Conservation (phyloP, 495 filamentous ascomycete genomes). For the Podospora comata region DNA sequence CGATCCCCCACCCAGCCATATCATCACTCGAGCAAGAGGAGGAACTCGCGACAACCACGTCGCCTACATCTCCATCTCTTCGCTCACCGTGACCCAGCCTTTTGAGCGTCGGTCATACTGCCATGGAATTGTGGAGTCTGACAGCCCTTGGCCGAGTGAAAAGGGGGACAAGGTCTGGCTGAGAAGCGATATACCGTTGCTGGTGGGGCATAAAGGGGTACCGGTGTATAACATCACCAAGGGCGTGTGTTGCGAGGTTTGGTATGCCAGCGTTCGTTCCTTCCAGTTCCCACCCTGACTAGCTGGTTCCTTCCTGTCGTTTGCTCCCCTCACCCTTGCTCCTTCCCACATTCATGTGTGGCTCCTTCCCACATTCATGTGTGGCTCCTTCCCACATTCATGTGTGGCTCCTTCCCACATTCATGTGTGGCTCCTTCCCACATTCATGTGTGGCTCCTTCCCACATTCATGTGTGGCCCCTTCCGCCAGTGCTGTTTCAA, state of each 20-base stretch:
- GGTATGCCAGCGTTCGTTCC: background rate
- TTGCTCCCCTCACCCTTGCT: background rate
- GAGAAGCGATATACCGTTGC: slow-evolving; percentile 5
- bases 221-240: slow-evolving; percentile 19
- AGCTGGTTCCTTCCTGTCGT: too few species aligned
- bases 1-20: background rate
- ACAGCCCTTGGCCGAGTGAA: slow-evolving; percentile 6
- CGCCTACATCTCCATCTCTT: slow-evolving; percentile 17
- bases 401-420: too few species aligned
- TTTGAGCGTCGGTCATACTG: background rate
- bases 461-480: too few species aligned
- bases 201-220: slow-evolving; percentile 4
- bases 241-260: slow-evolving; percentile 13
- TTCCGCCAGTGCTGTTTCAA: too few species aligned
- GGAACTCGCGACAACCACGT: slow-evolving; percentile 30
- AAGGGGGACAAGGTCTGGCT: slow-evolving; percentile 21
- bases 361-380: too few species aligned
- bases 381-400: too few species aligned
- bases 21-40: slow-evolving; percentile 28
- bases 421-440: too few species aligned
- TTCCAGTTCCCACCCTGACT: too few species aligned
- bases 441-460: too few species aligned
- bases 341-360: background rate
- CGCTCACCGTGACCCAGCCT: background rate
- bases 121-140: slow-evolving; percentile 17